Evolutionary conservation across 192 early-diverging fungal species (phyloP), one percentile per base, ranked within the genome.

Genomic region (Coemansia sp.): DNA sequence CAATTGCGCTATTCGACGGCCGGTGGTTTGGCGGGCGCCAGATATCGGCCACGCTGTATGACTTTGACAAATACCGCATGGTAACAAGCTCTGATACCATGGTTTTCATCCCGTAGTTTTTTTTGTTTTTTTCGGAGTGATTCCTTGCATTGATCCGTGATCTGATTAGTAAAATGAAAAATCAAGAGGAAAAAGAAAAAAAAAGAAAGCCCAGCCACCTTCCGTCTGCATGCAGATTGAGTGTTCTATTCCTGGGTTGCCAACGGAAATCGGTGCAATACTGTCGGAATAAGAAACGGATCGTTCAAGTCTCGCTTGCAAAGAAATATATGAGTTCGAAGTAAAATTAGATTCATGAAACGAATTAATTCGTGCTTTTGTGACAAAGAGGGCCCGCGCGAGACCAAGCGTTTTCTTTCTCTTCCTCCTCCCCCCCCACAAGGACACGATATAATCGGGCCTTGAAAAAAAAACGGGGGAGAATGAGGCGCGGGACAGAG

Each of bases 21-120:
- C 87, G 94, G 34, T 94, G 87, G 83, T 96, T 96, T 77, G 92
- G 88, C 38, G 92, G 93, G 9, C 83, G 89, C 49, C 87, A 83
- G 34, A 76, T 95, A 35, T 63, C 73, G 5, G 92, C 92, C 2
- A 63, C 75, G 9, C 78, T 88, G 33, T 89, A 79, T 58, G 90
- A 89, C 23, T 53, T 64, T 20, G 82, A 87, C 54, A 79, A 73
- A 32, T 91, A 67, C 59, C 74, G 75, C 66, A 61, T 71, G 57
- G 33, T 82, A 32, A 82, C 80, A 9, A 77, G 80, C 57, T 25
- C 79, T 2, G 79, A 82, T 33, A 82, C 79, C 4, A 76, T 82
- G 74, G 71, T 82, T 11, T 82, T 67, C 29, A 77, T 82, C 8
- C 79, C 79, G 13, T 69, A 63, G 32, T 15, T 35, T 32, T 61